Evolutionary conservation across 148 eudicot species (phyloP), one percentile per base, ranked within the genome.

Genomic region (Vaccinium darrowii): DNA sequence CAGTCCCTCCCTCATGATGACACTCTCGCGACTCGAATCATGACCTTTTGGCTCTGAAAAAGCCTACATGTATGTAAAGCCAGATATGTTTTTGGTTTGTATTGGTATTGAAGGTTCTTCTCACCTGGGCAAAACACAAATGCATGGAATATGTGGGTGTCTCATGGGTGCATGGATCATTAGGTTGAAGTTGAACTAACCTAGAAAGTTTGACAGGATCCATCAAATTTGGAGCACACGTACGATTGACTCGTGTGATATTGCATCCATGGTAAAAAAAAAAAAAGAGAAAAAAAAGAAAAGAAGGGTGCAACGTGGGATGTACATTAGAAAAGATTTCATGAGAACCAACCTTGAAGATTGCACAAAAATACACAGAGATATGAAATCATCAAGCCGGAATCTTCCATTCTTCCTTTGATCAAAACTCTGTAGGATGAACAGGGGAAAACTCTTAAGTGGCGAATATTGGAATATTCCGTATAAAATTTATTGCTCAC

Each of bases 291-390:
- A 1, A 1, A 33, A 33, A 1, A 36, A 36, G 1, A 36, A 36
- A 36, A 36, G 39, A 36, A 36, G 39, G 71, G 36, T 69, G 39
- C 43, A 71, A n/a, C 8, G 47, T 50, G 8, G 72, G 63, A 85
- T 21, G 27, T 80, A 50, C 36, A 78, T 51, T 27, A 51, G 6
- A 52, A 27, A 76, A 9, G 54, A 54, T 30, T 36, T 76, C 14
- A 27, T 62, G 82, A 36, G 47, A 60, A 80, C 90, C 76, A 86
- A 95, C 98, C 93, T 91, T 79, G 98, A 90, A 79, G 98, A 95
- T 79, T 95, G 98, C 77, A 95, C 88, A 88, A 94, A 95, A 87
- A 94, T 93, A 87, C 95, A 90, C 81, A 95, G 91, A 73, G 96
- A 91, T 80, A 94, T 95, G 90, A 94, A 94, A 82, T 92, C 93